These are phyloP conservation scores for Zoysia japonica DNA, from an alignment of 176 grass and related monocot genomes.

Conservation along the genomic window DNA sequence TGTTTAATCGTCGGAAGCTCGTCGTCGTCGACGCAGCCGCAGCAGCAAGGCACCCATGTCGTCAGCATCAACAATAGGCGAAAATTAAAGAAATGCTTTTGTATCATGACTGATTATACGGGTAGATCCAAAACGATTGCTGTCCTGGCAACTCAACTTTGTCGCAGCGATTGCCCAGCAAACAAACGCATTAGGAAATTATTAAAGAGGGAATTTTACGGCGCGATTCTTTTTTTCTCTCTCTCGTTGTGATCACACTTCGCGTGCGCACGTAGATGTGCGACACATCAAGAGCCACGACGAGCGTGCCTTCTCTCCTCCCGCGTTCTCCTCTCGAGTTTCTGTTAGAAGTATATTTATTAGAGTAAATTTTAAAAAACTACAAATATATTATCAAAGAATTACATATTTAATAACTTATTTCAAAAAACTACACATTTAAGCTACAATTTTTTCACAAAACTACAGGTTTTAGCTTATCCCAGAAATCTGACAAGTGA, in stretches of 20 bases:
- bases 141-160: neutral
- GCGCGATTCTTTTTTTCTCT: neutral
- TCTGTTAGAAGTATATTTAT: too few relatives aligned
- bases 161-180: neutral
- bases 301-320: too few relatives aligned
- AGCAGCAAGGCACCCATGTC: constrained; percentile 13
- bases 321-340: too few relatives aligned
- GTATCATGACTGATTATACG: neutral
- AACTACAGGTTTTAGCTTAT: too few relatives aligned
- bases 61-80: constrained; percentile 35
- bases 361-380: too few relatives aligned
- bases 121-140: constrained; percentile 40
- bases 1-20: constrained; percentile 10
- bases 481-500: too few relatives aligned
- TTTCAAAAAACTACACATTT: too few relatives aligned
- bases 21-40: too few relatives aligned
- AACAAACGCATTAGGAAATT: neutral
- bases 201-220: neutral
- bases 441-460: too few relatives aligned
- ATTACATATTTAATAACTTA: too few relatives aligned
- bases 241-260: neutral
- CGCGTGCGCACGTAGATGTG: neutral
- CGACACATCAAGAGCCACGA: neutral
- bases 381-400: too few relatives aligned
- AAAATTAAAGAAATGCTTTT: constrained; percentile 5